Percentiles rank a stretch among this genome's conserved stretches.
phyloP scores from a whole-genome alignment of 306 rosid species.

The Vicia faba region DNA sequence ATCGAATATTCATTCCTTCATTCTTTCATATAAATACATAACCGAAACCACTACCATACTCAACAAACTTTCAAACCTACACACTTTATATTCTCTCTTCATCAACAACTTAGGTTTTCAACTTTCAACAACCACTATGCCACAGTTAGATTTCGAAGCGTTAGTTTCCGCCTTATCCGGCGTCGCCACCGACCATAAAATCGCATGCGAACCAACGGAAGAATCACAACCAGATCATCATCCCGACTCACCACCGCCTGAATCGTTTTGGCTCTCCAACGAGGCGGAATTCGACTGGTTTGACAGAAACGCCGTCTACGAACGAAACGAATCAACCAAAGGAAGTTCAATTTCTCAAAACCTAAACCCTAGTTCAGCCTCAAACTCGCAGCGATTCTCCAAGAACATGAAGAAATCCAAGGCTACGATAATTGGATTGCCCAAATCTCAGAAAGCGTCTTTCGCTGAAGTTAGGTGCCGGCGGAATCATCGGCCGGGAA shows the following conservation, averaged over 20 bases:
- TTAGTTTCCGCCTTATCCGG: conserved; percentile 79
- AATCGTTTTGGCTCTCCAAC: conserved; percentile 83
- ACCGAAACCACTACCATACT: conserved; percentile 5
- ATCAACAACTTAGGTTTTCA: neutral
- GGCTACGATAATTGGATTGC: conserved; percentile 76
- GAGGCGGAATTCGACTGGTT: conserved; percentile 90
- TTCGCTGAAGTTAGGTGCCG: conserved; percentile 48
- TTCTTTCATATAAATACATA: conserved; percentile 31
- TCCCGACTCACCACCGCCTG: conserved; percentile 81
- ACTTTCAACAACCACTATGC: conserved; percentile 41
- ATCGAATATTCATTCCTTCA: neutral
- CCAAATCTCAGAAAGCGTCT: conserved; percentile 73
- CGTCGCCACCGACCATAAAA: conserved; percentile 59
- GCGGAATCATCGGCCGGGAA: conserved; percentile 56
- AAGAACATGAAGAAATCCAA: conserved; percentile 65
- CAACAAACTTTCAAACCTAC: conserved; percentile 10
- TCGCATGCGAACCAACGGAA: conserved; percentile 57
- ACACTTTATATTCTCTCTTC: neutral
- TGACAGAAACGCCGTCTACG: conserved; percentile 79
- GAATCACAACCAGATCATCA: conserved; percentile 28
- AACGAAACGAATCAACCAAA: conserved; percentile 73
- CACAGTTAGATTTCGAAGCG: conserved; percentile 84
- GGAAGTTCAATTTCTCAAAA: conserved; percentile 56
- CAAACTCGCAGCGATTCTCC: conserved; percentile 78
- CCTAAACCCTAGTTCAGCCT: conserved; percentile 50